Percentiles rank a stretch among this genome's conserved stretches.
phyloP scores from a whole-genome alignment of 305 asterid genomes.

The Striga hermonthica region DNA sequence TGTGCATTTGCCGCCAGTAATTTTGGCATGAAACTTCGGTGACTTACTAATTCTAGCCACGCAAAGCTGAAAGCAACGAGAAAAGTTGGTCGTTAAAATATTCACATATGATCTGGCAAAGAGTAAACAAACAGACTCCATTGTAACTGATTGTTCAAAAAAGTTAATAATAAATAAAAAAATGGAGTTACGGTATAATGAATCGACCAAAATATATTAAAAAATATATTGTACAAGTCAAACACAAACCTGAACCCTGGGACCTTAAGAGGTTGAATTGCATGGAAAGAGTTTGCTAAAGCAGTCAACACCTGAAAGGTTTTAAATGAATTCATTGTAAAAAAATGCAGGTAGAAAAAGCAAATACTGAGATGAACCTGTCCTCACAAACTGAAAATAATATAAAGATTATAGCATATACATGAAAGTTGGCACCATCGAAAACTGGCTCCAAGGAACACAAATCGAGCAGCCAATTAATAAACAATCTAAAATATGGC shows the following conservation, averaged over 20 bases:
- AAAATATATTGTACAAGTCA: neutral
- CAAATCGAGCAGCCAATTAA: constrained; percentile 88
- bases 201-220: neutral
- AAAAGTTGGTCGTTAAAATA: constrained; percentile 35
- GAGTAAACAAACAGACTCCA: neutral
- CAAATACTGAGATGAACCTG: constrained; percentile 19
- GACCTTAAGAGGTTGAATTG: constrained; percentile 92
- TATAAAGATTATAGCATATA: constrained; percentile 31
- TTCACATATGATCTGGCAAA: constrained; percentile 2
- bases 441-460: constrained; percentile 83
- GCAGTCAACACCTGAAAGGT: constrained; percentile 76
- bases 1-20: constrained; percentile 82
- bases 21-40: constrained; percentile 97
- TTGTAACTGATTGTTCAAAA: constrained; percentile 4
- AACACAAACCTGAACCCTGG: constrained; percentile 86
- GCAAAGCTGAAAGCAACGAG: constrained; percentile 71
- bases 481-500: constrained; percentile 87
- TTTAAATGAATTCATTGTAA: neutral
- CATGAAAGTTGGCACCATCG: constrained; percentile 97
- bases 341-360: constrained; percentile 21
- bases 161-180: neutral
- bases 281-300: constrained; percentile 86
- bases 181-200: neutral
- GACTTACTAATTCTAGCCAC: constrained; percentile 97
- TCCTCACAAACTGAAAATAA: constrained; percentile 36